phyloP scores from a whole-genome alignment of 2,329 filamentous ascomycete species.

The Colletotrichum orbiculare region DNA sequence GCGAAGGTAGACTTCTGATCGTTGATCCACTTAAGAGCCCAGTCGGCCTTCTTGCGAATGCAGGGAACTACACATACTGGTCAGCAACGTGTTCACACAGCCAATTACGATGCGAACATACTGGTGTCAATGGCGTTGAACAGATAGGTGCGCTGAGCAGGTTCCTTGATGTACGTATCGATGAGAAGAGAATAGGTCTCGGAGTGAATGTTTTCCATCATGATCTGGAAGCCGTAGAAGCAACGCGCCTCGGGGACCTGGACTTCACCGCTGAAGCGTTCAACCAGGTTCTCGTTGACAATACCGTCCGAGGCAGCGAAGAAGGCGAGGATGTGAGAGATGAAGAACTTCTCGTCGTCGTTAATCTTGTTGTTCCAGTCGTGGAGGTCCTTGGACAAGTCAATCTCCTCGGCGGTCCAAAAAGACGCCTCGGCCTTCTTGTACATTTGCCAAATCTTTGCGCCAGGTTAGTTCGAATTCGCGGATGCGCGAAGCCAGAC shows the following conservation, averaged over 20 bases:
- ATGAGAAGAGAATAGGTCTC: slow-evolving; percentile 99
- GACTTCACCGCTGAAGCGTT: slow-evolving; percentile 97
- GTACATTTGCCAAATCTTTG: slow-evolving; percentile 99
- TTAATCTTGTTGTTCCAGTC: slow-evolving; percentile 99
- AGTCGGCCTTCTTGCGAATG: slow-evolving; percentile 98
- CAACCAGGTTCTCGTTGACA: slow-evolving; percentile 98
- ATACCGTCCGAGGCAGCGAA: slow-evolving; percentile 99
- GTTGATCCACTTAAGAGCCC: slow-evolving; percentile 94
- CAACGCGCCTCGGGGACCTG: slow-evolving; percentile 98
- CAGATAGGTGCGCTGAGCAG: slow-evolving; percentile 90
- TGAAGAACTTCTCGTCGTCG: slow-evolving; percentile 97
- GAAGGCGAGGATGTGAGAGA: slow-evolving; percentile 98
- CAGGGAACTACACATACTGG: slow-evolving; percentile 75
- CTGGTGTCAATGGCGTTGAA: slow-evolving; percentile 99
- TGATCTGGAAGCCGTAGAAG: slow-evolving; percentile 99
- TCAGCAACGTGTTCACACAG: slow-evolving; percentile 52
- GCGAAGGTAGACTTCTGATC: slow-evolving; percentile 96
- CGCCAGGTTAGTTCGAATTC: slow-evolving; percentile 51
- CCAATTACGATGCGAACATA: slow-evolving; percentile 60
- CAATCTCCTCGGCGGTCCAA: slow-evolving; percentile 99
- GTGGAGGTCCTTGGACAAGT: slow-evolving; percentile 97
- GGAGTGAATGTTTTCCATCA: slow-evolving; percentile 99
- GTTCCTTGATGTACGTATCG: slow-evolving; percentile 99
- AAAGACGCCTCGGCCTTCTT: slow-evolving; percentile 99
- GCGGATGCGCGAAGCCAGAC: slow-evolving; percentile 58